A percentile compares a stretch with the other conserved stretches of the same genome.
phyloP scores from a whole-genome alignment of 441 rosid species.

The Syzygium malaccense region DNA sequence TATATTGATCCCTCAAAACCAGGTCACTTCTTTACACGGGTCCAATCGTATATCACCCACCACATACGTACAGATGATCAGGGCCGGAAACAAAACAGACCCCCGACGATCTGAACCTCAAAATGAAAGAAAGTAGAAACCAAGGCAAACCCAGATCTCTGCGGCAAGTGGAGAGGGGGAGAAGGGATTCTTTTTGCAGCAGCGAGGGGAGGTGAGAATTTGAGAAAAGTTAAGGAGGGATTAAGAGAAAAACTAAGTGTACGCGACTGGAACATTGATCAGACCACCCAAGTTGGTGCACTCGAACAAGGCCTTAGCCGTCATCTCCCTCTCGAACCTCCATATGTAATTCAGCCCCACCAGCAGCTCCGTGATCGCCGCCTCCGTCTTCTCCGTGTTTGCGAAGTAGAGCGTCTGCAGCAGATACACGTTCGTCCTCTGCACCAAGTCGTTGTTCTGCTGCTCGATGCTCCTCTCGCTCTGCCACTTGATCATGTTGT shows the following conservation, averaged over 20 bases:
- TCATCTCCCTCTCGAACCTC: constrained; percentile 96
- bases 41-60: not conserved
- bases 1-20: constrained; percentile 6
- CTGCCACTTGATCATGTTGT: constrained; percentile 96
- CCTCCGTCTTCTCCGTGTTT: constrained; percentile 76
- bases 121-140: constrained; percentile 11
- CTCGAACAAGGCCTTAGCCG: constrained; percentile 73
- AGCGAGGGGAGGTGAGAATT: not conserved
- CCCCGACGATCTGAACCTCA: constrained; percentile 27
- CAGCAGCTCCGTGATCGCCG: constrained; percentile 82
- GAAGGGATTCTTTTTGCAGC: not conserved
- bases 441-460: constrained; percentile 25
- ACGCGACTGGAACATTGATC: not conserved
- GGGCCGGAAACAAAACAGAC: constrained; percentile 14
- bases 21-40: constrained; percentile 22
- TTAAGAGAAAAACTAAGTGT: not conserved
- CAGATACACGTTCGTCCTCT: constrained; percentile 53
- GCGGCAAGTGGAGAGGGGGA: not conserved
- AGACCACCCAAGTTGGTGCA: constrained; percentile 25
- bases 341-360: constrained; percentile 94
- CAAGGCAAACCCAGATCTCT: constrained; percentile 4
- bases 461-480: constrained; percentile 91
- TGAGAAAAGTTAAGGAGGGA: not conserved
- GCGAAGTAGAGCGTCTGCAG: constrained; percentile 78
- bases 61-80: constrained; percentile 22